Evolutionary conservation across 2,329 filamentous ascomycete species (phyloP), one percentile per base, ranked within the genome.

Genomic region (Xylariaceae sp.): DNA sequence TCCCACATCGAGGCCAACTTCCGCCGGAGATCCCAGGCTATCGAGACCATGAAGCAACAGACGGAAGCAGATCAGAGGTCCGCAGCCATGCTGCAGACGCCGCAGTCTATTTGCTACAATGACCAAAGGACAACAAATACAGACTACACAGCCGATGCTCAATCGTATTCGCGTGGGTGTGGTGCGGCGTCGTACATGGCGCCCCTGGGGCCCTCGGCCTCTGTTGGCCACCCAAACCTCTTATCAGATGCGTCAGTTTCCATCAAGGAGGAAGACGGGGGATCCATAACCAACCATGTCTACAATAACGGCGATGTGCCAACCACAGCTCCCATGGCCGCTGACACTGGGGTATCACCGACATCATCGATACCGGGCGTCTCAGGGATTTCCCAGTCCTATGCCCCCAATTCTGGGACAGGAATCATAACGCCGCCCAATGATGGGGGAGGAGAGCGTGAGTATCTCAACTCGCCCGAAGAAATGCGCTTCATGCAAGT

Each of bases 401-500:
- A 61, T 9, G 57, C 50, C 10, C 46, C 47, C 4, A 40, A 41
- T 24, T 33, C 38, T 8, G 35, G 42, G 10, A 61, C 32, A 49
- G 60, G 24, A 39, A 58, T 61, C 33, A 65, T 64, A 19, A 64
- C 65, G 0, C 59, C 62, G 1, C 61, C 57, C 3, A 55, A 47
- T 27, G 64, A 67, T 28, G 62, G 59, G 35, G 9, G 49, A 33
- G 27, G 57, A 47, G 65, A 68, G 39, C 59, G 75, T 23, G 74
- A 83, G 32, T 85, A 76, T 46, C 68, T 94, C 29, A 79, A 75
- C 43, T 77, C 75, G 3, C 73, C 79, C 8, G 84, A 94, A 37
- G 87, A 94, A 54, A 73, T 92, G 0, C 64, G 81, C n/a, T 88
- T 88, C 53, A 86, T 95, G 81, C 86, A 94, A 56, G 80, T 88